phyloP scores from a whole-genome alignment of 495 filamentous ascomycete genomes.

The Peziza echinospora region DNA sequence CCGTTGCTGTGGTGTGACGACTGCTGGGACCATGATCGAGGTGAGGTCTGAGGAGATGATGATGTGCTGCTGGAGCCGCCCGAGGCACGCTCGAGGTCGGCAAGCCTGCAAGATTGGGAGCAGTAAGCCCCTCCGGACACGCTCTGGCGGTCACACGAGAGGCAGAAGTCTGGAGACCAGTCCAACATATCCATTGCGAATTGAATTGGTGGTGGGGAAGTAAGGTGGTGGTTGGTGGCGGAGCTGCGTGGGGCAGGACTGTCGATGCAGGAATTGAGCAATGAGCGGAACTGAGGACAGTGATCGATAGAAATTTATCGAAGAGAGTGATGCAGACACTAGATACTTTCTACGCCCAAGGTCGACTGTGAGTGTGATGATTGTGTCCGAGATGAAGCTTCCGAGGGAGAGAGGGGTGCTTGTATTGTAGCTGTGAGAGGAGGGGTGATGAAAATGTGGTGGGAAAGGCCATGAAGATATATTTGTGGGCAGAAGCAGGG shows the following conservation, averaged over 20 bases:
- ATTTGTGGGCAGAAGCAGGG: no score
- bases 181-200: conserved; percentile 44
- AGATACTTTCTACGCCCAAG: background rate
- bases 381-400: background rate
- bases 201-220: conserved; percentile 17
- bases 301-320: background rate
- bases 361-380: background rate
- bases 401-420: background rate
- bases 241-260: conserved; percentile 1
- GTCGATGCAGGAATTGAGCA: background rate
- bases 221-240: background rate
- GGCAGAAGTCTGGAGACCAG: conserved; percentile 86
- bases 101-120: conserved; percentile 76
- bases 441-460: background rate
- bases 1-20: conserved; percentile 22
- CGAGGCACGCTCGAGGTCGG: conserved; percentile 58
- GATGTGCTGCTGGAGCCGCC: conserved; percentile 29
- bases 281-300: background rate
- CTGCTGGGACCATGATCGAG: conserved; percentile 27
- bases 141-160: conserved; percentile 75
- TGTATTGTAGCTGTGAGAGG: background rate
- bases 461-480: background rate
- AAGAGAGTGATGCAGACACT: background rate
- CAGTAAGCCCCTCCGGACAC: conserved; percentile 52
- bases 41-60: conserved; percentile 25